Evolutionary conservation across 2,329 filamentous ascomycete species (phyloP), one percentile per base, ranked within the genome.

Genomic region (Aspergillus aculeatus): DNA sequence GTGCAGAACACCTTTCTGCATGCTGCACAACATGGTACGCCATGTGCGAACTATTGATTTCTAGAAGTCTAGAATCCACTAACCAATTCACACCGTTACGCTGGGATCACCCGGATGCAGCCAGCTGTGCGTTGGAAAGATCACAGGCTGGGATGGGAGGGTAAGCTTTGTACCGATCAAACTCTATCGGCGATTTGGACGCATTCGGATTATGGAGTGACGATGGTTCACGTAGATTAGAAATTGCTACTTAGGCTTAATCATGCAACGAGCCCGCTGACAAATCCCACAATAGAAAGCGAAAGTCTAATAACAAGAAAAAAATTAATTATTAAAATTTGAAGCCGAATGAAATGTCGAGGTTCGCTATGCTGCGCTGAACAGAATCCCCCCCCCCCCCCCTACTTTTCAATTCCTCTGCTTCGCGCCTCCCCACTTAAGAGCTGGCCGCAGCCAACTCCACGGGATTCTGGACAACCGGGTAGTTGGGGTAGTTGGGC

Each of bases 401-500:
- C 26, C n/a, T 47, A 54, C n/a, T 21, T 44, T 9, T n/a, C 14
- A 4, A 19, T 7, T 44, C 16, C 5, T 19, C 38, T 9, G 6
- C 38, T 16, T 11, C 16, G n/a, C 23, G 7, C 10, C 32, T 16
- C 32, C 38, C 44, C 21, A 12, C 16, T 32, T 51, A 58, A 4
- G 49, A 26, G 23, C 56, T 49, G 14, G 49, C 26, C 2, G 26
- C 31, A 5, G 56, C 58, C 62, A 65, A 26, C 9, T 41, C 26
- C 16, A 64, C 65, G 2, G 65, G 62, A 47, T 65, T 65, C 38
- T 59, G 55, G 24, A 66, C 59, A n/a, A 64, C 61, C 10, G 65
- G 65, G 14, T 67, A 67, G n/a, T 57, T 58, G 16, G 64, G 62
- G 50, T 61, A 63, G 23, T 67, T 61, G 2, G 62, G 58, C 48